Percentiles rank a stretch among this genome's conserved stretches.
Conservation (phyloP, 805 yeast genomes). For the Candida bentonensis region DNA sequence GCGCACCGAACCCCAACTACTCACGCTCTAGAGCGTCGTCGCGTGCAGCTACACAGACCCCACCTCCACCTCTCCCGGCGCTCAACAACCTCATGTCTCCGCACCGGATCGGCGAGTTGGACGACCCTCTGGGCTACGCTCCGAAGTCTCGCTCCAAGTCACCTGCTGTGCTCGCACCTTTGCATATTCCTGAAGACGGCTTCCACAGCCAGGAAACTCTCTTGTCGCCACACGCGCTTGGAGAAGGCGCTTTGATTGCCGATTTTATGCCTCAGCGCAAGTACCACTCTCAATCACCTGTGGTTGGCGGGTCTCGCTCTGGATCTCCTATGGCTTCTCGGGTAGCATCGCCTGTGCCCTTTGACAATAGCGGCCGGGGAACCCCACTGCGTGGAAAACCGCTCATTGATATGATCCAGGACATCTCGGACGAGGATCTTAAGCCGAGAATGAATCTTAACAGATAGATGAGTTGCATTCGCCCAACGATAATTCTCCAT, state of each 20-base stretch:
- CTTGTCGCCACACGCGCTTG: neutral
- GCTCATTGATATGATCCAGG: neutral
- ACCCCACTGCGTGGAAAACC: neutral
- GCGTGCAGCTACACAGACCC: no score
- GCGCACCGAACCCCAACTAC: neutral
- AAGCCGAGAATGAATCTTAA: neutral
- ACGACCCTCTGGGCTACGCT: conserved; percentile 1
- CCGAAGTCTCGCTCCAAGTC: neutral
- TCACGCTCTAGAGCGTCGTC: neutral
- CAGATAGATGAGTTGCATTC: neutral
- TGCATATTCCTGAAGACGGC: neutral
- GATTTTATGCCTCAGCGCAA: conserved; percentile 1
- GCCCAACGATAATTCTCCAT: neutral
- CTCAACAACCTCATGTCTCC: neutral
- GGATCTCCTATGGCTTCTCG: neutral
- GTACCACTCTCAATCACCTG: neutral
- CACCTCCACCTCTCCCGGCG: neutral
- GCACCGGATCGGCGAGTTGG: neutral
- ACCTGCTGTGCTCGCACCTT: neutral
- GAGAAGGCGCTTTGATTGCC: neutral
- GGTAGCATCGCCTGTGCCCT: neutral
- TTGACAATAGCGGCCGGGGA: neutral
- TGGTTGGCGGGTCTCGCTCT: neutral
- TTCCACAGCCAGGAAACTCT: neutral
- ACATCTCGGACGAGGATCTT: conserved; percentile 1